Base-by-base conservation (phyloP, 257 asterid genomes). In the Anisodus tanguticus region DNA sequence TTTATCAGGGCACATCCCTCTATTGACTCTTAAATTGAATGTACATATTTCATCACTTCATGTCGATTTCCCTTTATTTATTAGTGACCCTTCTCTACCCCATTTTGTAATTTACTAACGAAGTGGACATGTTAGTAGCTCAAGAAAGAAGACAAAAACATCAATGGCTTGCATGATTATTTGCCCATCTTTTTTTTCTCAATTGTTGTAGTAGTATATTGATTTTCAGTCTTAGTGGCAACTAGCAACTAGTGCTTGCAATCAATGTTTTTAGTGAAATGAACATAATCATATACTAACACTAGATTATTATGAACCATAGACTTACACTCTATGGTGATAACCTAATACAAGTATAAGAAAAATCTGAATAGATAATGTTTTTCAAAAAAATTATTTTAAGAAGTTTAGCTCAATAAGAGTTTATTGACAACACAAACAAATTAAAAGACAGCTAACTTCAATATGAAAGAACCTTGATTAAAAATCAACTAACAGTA, bases 91-190 rank as follows among this genome's bases (percentile, higher is more conserved):
- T 37, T 68, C 22, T 37, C 49, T 37, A 37, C 15, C 76, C 6
- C 51, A 37, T 37, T 66, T 37, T 72, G 39, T 47, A 45, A 47
- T 72, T 47, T 47, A 19, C 51, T 37, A 68, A 68, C 45, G 80
- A 47, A 47, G 37, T 45, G 6, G 37, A 47, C 80, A 72, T 45
- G 80, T 72, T 11, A 72, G 19, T n/a, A 72, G 80, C 80, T 72
- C 41, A 72, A 47, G 59, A 45, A 43, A 47, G 59, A 47, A 39
- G 37, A 85, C 15, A 41, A 69, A 53, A 77, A 11, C 74, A 72
- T 81, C 55, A 39, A 60, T 31, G 19, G 8, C 4, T 16, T 53
- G 11, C 13, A 80, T 55, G 72, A 41, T 43, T 57, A 16, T 57
- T 54, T 17, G 10, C 13, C 31, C 0, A 54, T 26, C 16, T 70